Conservation (phyloP, 768 basidiomycete species). For the Kwoniella heveanensis region DNA sequence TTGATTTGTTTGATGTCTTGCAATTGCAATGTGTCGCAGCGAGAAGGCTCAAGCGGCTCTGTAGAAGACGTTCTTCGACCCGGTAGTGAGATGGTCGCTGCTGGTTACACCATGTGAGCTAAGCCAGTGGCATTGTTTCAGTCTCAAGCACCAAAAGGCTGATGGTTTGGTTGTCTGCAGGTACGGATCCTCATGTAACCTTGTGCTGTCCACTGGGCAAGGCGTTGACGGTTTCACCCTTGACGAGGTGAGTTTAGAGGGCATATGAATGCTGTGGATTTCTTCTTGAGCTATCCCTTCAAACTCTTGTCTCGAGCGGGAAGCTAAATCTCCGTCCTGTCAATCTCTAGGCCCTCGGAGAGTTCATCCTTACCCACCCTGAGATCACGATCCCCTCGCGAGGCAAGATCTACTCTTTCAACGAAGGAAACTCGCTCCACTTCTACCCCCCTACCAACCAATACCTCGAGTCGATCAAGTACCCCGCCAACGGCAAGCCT, state of each 20-base stretch:
- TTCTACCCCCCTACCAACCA: conserved; percentile 85
- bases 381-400: conserved; percentile 90
- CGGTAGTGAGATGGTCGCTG: conserved; percentile 95
- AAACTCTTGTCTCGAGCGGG: not conserved
- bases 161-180: conserved; percentile 49
- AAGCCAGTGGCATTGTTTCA: no score
- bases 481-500: conserved; percentile 59
- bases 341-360: conserved; percentile 68
- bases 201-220: conserved; percentile 89
- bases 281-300: no score
- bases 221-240: conserved; percentile 99
- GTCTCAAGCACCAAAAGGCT: no score
- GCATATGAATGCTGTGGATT: no score
- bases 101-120: conserved; percentile 90
- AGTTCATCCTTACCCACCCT: conserved; percentile 98
- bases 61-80: conserved; percentile 87
- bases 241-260: conserved; percentile 63
- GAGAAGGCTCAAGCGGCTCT: conserved; percentile 73
- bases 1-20: not conserved
- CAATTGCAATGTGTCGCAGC: conserved; percentile 58
- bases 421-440: conserved; percentile 96
- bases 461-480: conserved; percentile 75
- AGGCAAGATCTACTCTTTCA: conserved; percentile 99
- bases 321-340: not conserved
- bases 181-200: conserved; percentile 94